Percentiles rank a stretch among this genome's conserved stretches.
Conservation (phyloP, 73 alveolate genomes). For the Symbiodinium pilosum region DNA sequence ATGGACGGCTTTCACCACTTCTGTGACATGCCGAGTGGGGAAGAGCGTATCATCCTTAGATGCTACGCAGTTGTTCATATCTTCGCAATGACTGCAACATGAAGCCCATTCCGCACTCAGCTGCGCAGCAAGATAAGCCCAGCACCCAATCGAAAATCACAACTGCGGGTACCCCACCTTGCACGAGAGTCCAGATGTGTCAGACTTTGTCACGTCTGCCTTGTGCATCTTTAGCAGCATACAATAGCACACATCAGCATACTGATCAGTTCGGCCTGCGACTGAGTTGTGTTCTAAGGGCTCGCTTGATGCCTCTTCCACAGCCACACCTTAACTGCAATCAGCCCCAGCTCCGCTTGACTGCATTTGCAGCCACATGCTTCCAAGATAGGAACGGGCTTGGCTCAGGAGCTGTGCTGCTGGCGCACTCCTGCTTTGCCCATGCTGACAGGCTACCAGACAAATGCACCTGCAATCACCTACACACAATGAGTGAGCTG, state of each 20-base stretch:
- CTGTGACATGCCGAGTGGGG: constrained; percentile 75
- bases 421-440: constrained; percentile 10
- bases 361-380: too few relatives aligned
- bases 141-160: constrained; percentile 63
- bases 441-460: background rate
- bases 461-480: background rate
- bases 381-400: background rate
- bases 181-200: too few relatives aligned
- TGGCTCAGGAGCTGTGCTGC: background rate
- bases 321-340: constrained; percentile 7
- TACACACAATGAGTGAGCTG: background rate
- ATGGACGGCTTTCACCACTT: constrained; percentile 72
- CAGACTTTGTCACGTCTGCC: too few relatives aligned
- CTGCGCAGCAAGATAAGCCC: background rate
- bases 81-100: too few relatives aligned
- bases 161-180: constrained; percentile 68
- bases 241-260: background rate
- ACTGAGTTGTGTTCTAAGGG: background rate
- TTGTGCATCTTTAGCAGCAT: background rate
- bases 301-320: background rate
- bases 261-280: background rate
- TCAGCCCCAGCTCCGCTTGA: too few relatives aligned
- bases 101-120: too few relatives aligned
- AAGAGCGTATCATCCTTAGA: constrained; percentile 72
- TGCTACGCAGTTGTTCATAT: too few relatives aligned